Evolutionary conservation across 2,329 filamentous ascomycete species (phyloP).

Genomic region (Teratosphaeria epicoccoides): DNA sequence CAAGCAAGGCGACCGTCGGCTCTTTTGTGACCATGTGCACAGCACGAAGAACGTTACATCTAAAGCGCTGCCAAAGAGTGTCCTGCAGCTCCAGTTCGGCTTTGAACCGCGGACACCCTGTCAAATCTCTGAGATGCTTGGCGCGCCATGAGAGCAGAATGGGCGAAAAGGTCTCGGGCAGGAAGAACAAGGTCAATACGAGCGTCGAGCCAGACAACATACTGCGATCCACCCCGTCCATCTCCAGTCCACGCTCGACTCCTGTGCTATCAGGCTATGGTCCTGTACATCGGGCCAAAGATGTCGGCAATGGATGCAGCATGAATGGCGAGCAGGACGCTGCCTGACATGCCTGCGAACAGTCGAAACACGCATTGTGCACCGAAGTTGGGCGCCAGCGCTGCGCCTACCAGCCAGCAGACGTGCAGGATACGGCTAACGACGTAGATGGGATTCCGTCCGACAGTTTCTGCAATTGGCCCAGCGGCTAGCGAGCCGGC

Average conservation of each 20-base stretch:
- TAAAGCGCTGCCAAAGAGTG: slow-evolving; percentile 9
- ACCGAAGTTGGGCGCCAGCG: slow-evolving; percentile 16
- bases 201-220: slow-evolving; percentile 16
- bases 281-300: slow-evolving; percentile 19
- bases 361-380: slow-evolving; percentile 18
- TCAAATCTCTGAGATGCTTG: slow-evolving; percentile 15
- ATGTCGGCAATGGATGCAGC: slow-evolving; percentile 19
- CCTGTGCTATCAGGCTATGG: too few relatives aligned
- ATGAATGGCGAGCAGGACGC: slow-evolving; percentile 15
- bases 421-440: slow-evolving; percentile 11
- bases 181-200: too few relatives aligned
- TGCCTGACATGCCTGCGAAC: slow-evolving; percentile 17
- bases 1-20: slow-evolving; percentile 38
- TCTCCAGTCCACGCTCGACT: too few relatives aligned
- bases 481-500: slow-evolving; percentile 29
- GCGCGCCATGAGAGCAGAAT: slow-evolving; percentile 26
- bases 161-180: slow-evolving; percentile 36
- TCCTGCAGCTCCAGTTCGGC: slow-evolving; percentile 13
- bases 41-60: slow-evolving; percentile 10
- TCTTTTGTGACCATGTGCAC: slow-evolving; percentile 22
- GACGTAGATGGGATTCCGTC: slow-evolving; percentile 17
- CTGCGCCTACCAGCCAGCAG: slow-evolving; percentile 12
- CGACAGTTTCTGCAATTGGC: slow-evolving; percentile 32
- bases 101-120: slow-evolving; percentile 13
- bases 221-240: slow-evolving; percentile 28